Percentiles rank a stretch among this genome's conserved stretches.
These are phyloP conservation scores for Lachnellula suecica DNA, from an alignment of 2,329 filamentous ascomycete genomes.

Conservation along the genomic window DNA sequence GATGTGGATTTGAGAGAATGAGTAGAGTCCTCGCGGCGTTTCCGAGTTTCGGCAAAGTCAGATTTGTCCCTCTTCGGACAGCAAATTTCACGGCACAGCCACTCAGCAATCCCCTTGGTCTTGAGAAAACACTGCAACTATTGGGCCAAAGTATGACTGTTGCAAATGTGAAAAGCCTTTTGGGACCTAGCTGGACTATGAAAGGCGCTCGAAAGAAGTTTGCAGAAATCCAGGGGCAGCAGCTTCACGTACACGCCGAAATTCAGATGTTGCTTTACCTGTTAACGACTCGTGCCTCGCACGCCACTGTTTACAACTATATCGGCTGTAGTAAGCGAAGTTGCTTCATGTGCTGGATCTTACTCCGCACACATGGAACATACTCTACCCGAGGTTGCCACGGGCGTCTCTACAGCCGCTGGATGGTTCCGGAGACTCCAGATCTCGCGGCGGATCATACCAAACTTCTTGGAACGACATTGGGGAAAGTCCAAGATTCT, in stretches of 20 bases:
- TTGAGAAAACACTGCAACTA: no score
- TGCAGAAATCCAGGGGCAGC: background rate
- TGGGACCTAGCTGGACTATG: no score
- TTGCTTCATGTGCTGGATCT: slow-evolving; percentile 5
- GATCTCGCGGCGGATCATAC: background rate
- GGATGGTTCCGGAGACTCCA: background rate
- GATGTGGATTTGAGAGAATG: no score
- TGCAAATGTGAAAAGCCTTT: no score
- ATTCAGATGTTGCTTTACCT: slow-evolving; percentile 4
- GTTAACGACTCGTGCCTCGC: background rate
- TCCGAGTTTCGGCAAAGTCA: no score
- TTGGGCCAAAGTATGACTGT: no score
- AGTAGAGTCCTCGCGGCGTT: no score
- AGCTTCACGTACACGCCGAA: slow-evolving; percentile 5
- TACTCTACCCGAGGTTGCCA: slow-evolving; percentile 3
- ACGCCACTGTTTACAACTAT: slow-evolving; percentile 1
- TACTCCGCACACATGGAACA: slow-evolving; percentile 1
- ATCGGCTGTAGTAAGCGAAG: slow-evolving; percentile 2
- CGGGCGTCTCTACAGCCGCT: slow-evolving; percentile 1
- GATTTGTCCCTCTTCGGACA: no score
- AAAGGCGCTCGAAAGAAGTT: no score
- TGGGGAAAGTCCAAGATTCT: background rate
- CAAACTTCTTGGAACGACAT: background rate
- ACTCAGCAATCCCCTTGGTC: no score
- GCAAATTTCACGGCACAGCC: no score